These are phyloP conservation scores for Brassica rapa DNA, from an alignment of 345 rosid genomes.

Conservation along the genomic window DNA sequence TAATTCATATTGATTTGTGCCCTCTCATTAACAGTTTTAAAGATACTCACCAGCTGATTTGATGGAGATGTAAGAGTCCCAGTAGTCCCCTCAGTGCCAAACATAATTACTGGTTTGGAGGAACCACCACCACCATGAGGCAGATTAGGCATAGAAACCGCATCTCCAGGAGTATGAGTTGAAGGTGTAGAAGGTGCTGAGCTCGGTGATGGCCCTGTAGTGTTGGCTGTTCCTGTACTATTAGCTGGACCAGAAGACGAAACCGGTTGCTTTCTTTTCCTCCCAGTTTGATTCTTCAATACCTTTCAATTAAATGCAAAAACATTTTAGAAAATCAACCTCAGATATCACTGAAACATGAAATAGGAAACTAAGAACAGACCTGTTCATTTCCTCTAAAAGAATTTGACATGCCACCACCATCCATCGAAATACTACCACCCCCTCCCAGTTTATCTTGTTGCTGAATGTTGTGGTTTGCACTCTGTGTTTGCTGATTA, in stretches of 20 bases:
- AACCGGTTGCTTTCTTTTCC: conserved; percentile 96
- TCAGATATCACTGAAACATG: neutral
- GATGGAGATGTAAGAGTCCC: conserved; percentile 88
- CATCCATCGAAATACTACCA: conserved; percentile 72
- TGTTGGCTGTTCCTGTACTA: conserved; percentile 98
- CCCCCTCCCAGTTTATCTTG: conserved; percentile 87
- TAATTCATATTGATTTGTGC: conserved; percentile 3
- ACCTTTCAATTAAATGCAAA: conserved; percentile 63
- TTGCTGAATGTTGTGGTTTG: conserved; percentile 69
- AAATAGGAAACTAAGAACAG: conserved; percentile 35
- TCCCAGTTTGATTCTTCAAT: conserved; percentile 85
- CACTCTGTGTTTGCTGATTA: conserved; percentile 75
- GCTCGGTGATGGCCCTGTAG: conserved; percentile 98
- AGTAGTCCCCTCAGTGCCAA: conserved; percentile 65
- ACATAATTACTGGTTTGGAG: conserved; percentile 78
- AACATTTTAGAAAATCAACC: conserved; percentile 43
- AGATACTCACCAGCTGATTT: conserved; percentile 80
- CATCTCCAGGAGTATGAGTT: conserved; percentile 96
- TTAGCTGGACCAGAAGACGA: conserved; percentile 99
- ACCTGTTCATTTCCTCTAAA: conserved; percentile 99
- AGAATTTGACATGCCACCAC: conserved; percentile 81
- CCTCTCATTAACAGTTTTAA: conserved; percentile 5
- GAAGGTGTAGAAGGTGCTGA: conserved; percentile 99
- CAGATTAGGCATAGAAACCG: conserved; percentile 83
- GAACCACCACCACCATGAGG: conserved; percentile 81